Evolutionary conservation across 495 filamentous ascomycete genomes (phyloP), one percentile per base, ranked within the genome.

Genomic region (Penicillium steckii): DNA sequence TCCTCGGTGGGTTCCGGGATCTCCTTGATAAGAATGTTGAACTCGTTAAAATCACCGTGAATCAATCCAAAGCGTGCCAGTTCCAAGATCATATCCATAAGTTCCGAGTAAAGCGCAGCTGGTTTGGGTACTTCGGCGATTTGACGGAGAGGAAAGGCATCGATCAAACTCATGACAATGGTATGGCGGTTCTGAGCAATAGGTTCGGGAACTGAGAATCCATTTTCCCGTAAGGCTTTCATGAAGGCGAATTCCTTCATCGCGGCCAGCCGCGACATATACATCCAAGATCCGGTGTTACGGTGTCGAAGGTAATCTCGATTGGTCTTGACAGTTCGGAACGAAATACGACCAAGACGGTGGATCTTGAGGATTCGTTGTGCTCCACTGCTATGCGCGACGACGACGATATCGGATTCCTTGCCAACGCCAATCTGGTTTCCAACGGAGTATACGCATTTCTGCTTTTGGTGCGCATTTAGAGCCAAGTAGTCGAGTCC

Each of bases 11-110:
- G 62, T 18, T 73, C 60, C 27, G 70, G 67, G 26, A 82, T 78
- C 60, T 95, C 91, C 56, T 91, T 85, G 68, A 97, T 85, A 17
- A 99, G 77, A 51, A 99, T 90, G 64, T 99, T 99, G 77, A 99
- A 99, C 73, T 97, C 95, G 74, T 99, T 99, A 75, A 96, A 97
- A 67, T 99, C 94, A 57, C 94, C 95, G 67, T 99, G 94, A 47
- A 99, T 97, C 49, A 99, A 73, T 7, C 94, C 95, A 60, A 87
- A 85, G 24, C 80, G 78, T n/a, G 94, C 94, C 21, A 99, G 79
- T 44, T 83, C 77, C 37, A 99, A 66, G 52, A 97, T 90, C 53
- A 96, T 82, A 46, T 85, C 80, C 67, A 99, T 95, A 46, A 99
- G 74, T 46, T 96, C 87, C 29, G 87, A 85, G 72, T 97, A 97